A percentile compares a stretch with the other conserved stretches of the same genome.
Conservation (phyloP, 169 alveolate species). For the Plasmodium knowlesi region DNA sequence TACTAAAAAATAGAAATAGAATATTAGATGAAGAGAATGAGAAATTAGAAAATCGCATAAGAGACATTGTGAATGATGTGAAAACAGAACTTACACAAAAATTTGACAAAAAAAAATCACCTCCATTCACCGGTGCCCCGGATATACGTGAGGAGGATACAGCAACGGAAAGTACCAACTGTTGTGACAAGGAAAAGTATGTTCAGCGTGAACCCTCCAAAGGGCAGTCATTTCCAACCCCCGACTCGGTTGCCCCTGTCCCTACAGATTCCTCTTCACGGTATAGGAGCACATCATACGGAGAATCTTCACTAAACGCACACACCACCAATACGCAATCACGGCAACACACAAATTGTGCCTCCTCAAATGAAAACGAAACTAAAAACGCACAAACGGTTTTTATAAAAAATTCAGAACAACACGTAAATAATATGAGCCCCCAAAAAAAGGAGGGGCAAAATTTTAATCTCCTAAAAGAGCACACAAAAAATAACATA, state of each 20-base stretch:
- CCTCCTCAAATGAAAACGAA: not conserved
- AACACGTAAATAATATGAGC: not conserved
- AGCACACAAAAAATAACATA: constrained; percentile 37
- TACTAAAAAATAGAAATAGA: constrained; percentile 34
- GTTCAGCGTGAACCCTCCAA: not conserved
- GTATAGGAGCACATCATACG: not conserved
- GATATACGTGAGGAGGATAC: not conserved
- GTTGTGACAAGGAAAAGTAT: not conserved
- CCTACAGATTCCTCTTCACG: not conserved
- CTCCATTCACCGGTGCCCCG: not conserved
- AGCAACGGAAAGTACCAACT: not conserved
- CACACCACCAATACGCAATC: not conserved
- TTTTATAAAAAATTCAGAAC: not conserved
- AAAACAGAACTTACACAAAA: constrained; percentile 30
- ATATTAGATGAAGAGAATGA: constrained; percentile 60
- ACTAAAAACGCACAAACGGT: not conserved
- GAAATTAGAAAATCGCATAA: constrained; percentile 37
- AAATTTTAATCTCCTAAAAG: constrained; percentile 9
- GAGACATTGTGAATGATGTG: constrained; percentile 48
- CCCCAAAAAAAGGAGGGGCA: not conserved
- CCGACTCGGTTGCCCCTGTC: not conserved
- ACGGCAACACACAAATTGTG: not conserved
- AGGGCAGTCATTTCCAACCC: not conserved
- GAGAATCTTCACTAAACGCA: not conserved
- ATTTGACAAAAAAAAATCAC: not conserved